Base-by-base conservation (phyloP, 495 filamentous ascomycete species). In the Corynascus novoguineensis region DNA sequence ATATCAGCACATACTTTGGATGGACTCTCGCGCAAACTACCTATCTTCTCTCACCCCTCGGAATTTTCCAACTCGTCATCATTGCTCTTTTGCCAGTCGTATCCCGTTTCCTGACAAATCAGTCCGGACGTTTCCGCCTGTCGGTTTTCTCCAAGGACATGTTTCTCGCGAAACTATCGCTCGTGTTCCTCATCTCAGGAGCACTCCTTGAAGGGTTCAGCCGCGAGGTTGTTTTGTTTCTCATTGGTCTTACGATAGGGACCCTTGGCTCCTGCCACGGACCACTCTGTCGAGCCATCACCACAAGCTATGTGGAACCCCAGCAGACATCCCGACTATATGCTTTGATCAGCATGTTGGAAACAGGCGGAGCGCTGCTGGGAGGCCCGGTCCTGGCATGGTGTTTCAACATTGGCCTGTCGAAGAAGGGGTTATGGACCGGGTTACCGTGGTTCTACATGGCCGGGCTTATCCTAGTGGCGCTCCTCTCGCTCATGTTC, bases 261-360 rank as follows among this genome's bases (percentile, higher is more conserved):
- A 73, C 75, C 5, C 62, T 87, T 22, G 85, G 84, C 35, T 80
- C 74, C 47, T 79, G 78, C 41, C 68, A 81, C 14, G 55, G 57
- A 1, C 65, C 70, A 0, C 44, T 73, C 1, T 63, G 60, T 15
- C 77, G 83, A 5, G 77, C 81, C 0, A 68, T 83, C 25, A 64
- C 81, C 17, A 81, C 80, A 2, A 74, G 74, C 0, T 67, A 82
- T 12, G 79, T 85, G 12, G 64, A 78, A 21, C 68, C 75, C 0
- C 70, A 80, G 15, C 75, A 83, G 50, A 81, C 80, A 0, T 81
- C 82, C 9, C 71, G 81, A 4, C 63, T 84, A 14, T 84, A 80
- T 54, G 80, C 78, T 0, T 68, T 83, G 32, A 76, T 85, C 49
- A 78, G 77, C 57, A 75, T 84, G 11, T 58, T 81, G 14, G 81